Evolutionary conservation across 495 filamentous ascomycete species (phyloP).

Genomic region (Astrothelium subdiscretum): DNA sequence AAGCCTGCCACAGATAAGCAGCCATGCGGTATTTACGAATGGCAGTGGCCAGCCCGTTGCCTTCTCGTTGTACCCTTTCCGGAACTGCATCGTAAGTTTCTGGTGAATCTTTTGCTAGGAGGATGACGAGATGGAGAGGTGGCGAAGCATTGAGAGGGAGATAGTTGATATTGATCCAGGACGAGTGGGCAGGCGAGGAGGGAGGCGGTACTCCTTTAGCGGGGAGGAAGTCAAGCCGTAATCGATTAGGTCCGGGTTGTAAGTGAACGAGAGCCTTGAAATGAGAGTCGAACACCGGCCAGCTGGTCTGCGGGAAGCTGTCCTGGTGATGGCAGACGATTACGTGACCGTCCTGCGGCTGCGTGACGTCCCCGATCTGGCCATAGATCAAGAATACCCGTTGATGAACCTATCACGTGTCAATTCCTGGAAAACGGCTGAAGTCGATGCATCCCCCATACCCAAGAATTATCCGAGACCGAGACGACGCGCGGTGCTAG

Average conservation of each 20-base stretch:
- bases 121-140: constrained; percentile 72
- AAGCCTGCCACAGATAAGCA: constrained; percentile 91
- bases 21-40: constrained; percentile 81
- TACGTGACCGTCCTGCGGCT: constrained; percentile 64
- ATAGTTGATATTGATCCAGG: constrained; percentile 72
- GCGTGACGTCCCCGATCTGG: constrained; percentile 60
- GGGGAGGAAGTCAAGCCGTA: constrained; percentile 64
- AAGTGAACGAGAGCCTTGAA: constrained; percentile 86
- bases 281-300: constrained; percentile 76
- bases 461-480: constrained; percentile 71
- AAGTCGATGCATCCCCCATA: constrained; percentile 29
- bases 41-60: constrained; percentile 65
- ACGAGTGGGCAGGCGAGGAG: constrained; percentile 59
- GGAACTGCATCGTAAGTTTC: constrained; percentile 75
- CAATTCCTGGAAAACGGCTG: not conserved
- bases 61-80: constrained; percentile 61
- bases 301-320: constrained; percentile 62
- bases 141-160: constrained; percentile 63
- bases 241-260: constrained; percentile 71
- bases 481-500: constrained; percentile 70
- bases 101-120: constrained; percentile 79
- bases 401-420: constrained; percentile 63
- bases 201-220: constrained; percentile 55
- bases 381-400: constrained; percentile 75
- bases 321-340: constrained; percentile 76